These are phyloP conservation scores for Daldinia sp. DNA, from an alignment of 2,329 filamentous ascomycete genomes.

Conservation along the genomic window DNA sequence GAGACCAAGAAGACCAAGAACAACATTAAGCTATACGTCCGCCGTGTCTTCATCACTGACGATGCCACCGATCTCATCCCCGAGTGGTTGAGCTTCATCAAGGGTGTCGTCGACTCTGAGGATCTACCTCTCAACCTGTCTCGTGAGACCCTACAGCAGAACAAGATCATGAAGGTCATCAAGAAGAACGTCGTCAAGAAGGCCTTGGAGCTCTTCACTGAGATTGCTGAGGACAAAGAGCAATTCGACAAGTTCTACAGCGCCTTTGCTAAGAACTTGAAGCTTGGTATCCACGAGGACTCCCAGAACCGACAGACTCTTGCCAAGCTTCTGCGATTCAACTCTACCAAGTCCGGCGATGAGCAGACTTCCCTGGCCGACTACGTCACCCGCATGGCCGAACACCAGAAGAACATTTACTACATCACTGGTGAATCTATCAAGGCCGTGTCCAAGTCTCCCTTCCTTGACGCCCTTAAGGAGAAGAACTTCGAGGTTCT, in stretches of 20 bases:
- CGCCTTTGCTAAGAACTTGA: conserved; percentile 99
- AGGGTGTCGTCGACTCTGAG: conserved; percentile 99
- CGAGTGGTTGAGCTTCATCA: conserved; percentile 99
- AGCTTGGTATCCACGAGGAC: conserved; percentile 99
- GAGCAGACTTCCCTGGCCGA: conserved; percentile 93
- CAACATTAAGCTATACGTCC: conserved; percentile 99
- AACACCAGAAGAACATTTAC: conserved; percentile 99
- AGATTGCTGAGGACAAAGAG: conserved; percentile 99
- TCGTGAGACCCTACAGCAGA: conserved; percentile 99
- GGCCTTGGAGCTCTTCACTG: conserved; percentile 98
- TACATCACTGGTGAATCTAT: conserved; percentile 99
- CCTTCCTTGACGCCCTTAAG: conserved; percentile 98
- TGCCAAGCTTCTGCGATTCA: conserved; percentile 98
- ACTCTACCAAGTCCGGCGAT: conserved; percentile 98
- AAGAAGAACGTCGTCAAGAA: conserved; percentile 99
- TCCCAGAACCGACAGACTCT: conserved; percentile 92
- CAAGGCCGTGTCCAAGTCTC: conserved; percentile 97
- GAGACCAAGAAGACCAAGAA: conserved; percentile 99
- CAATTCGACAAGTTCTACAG: conserved; percentile 99
- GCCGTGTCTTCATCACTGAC: conserved; percentile 99
- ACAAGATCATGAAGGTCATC: conserved; percentile 99
- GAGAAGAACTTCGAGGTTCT: conserved; percentile 99
- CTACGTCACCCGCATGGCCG: conserved; percentile 99
- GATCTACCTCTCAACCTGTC: conserved; percentile 99
- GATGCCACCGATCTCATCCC: conserved; percentile 99